Percentiles rank a stretch among this genome's conserved stretches.
Conservation (phyloP, 352 stramenopile genomes). For the Phytophthora uliginosa region DNA sequence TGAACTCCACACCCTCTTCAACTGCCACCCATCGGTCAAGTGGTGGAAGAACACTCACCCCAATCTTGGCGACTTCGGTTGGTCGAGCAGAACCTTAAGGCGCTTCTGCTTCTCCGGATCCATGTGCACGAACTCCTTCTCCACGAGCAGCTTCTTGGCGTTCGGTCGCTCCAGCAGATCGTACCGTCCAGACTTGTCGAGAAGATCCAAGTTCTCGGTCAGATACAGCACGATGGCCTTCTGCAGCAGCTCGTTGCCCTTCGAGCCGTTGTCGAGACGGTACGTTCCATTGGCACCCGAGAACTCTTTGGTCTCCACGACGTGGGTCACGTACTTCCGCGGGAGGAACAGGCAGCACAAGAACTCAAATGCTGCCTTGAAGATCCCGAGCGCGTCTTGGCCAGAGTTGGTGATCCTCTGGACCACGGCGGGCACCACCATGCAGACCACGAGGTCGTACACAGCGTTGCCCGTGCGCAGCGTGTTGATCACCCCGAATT, state of each 20-base stretch:
- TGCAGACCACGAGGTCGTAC: conserved; percentile 67
- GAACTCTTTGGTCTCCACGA: conserved; percentile 46
- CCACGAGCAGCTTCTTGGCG: conserved; percentile 15
- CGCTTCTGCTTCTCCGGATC: conserved; percentile 35
- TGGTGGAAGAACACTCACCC: conserved; percentile 45
- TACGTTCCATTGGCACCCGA: conserved; percentile 37
- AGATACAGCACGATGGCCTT: conserved; percentile 61
- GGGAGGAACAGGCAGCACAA: conserved; percentile 17
- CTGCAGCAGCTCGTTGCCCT: conserved; percentile 57
- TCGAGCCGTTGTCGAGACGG: conserved; percentile 35
- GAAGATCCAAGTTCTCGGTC: conserved; percentile 41
- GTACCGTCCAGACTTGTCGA: conserved; percentile 48
- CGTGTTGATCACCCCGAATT: conserved; percentile 61
- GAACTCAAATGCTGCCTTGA: conserved; percentile 16
- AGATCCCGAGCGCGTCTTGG: conserved; percentile 19
- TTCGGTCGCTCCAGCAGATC: conserved; percentile 46
- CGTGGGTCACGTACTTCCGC: conserved; percentile 15
- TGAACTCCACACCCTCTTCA: conserved; percentile 50
- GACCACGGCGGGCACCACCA: conserved; percentile 60
- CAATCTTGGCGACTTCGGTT: conserved; percentile 45
- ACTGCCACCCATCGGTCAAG: conserved; percentile 51
- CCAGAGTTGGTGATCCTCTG: conserved; percentile 37
- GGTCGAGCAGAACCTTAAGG: conserved; percentile 15
- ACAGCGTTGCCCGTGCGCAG: conserved; percentile 56
- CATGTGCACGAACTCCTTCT: conserved; percentile 17